Evolutionary conservation across 208 protist genomes (phyloP), one percentile per base, ranked within the genome.

Genomic region (Naegleria lovaniensis): DNA sequence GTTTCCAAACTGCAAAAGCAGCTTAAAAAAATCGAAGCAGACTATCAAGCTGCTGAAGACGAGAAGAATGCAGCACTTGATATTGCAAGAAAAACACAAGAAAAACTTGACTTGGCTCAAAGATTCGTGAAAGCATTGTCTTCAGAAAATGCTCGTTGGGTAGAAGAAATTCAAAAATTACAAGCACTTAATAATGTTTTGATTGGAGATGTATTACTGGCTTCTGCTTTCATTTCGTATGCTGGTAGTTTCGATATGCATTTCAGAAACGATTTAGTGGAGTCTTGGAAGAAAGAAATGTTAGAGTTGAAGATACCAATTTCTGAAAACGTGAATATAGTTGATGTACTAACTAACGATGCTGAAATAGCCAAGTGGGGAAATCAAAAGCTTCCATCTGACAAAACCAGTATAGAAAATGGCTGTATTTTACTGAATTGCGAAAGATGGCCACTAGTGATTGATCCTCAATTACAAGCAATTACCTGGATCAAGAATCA

Each of bases 391-490:
- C 94, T 98, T n/a, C 96, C 96, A 38, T 94, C 94, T 5, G 96
- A 98, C 89, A 59, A 91, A 48, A 92, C 97, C n/a, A 97, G 96
- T 25, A 91, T 96, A 13, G 95, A 98, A 92, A 98, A 98, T 91
- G 96, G 94, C 19, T 92, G 94, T 29, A 97, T 97, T 91, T 92
- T 96, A 43, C 85, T 39, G 11, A 93, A 91, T n/a, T 96, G 94
- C 59, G 55, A 95, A 83, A 94, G 96, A 59, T 98, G 96, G 96
- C 96, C 96, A 88, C 92, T 98, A 5, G 93, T 98, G n/a, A 96
- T 98, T 86, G 97, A 98, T 93, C 97, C 97, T 48, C 96, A 98
- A 93, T 67, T 97, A 33, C 96, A 98, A 91, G 97, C 94, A 51
- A 94, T 97, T 85, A 94, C 92, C 48, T 98, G 96, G 96, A 96